A percentile compares a stretch with the other conserved stretches of the same genome.
Evolutionary conservation across 148 eudicot genomes (phyloP).

Genomic region (Cornus florida): DNA sequence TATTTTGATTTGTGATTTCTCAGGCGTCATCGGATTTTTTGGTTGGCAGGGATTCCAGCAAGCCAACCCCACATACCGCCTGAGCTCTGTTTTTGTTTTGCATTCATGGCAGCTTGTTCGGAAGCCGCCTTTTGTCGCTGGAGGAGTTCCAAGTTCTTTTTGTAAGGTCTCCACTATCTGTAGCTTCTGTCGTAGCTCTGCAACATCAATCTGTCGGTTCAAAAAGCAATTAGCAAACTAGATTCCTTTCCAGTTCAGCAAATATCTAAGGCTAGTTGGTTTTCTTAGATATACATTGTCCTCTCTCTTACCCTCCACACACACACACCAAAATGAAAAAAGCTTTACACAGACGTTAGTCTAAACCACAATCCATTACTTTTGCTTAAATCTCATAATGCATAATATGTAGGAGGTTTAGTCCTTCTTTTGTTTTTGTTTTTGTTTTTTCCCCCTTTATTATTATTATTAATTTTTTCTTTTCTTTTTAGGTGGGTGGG

Average conservation of each 20-base stretch:
- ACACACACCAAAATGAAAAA: too few relatives aligned
- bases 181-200: conserved; percentile 88
- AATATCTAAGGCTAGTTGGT: background rate
- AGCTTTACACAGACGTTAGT: too few relatives aligned
- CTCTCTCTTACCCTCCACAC: too few relatives aligned
- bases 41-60: conserved; percentile 64
- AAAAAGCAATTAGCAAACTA: background rate
- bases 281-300: background rate
- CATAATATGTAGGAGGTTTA: too few relatives aligned
- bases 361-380: too few relatives aligned
- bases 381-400: too few relatives aligned
- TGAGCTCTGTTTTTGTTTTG: conserved; percentile 77
- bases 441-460: too few relatives aligned
- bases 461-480: too few relatives aligned
- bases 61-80: conserved; percentile 98
- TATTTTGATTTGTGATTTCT: conserved; percentile 13
- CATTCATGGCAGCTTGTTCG: conserved; percentile 75
- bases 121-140: conserved; percentile 96
- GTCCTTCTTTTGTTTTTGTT: too few relatives aligned
- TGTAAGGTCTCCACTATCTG: conserved; percentile 90
- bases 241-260: background rate
- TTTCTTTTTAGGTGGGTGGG: too few relatives aligned
- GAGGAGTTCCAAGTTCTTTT: conserved; percentile 89
- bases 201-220: conserved; percentile 81
- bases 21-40: conserved; percentile 43